Base-by-base conservation (phyloP, 257 asterid genomes). In the Fraxinus excelsior region DNA sequence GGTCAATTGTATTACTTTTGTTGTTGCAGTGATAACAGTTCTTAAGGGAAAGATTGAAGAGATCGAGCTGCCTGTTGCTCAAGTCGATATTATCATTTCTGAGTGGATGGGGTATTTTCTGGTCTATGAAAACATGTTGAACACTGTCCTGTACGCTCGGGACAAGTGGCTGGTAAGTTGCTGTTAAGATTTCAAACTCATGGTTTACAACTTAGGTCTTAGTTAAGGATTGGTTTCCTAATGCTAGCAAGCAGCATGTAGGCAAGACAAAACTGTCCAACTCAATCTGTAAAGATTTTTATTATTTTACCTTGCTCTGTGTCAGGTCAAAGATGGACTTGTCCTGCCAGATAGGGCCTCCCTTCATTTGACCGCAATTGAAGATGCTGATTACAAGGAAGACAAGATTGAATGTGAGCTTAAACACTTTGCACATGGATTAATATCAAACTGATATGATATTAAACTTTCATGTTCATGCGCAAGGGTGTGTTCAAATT, bases 61-160 rank as follows among this genome's bases (percentile, higher is more conserved):
- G 80, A 83, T 93, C 76, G 98, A 93, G 83, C 97, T 93, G 83
- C 99, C 99, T 64, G 98, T 93, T 82, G 72, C 94, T 80, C 82
- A 93, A 81, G 99, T 96, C 76, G 99, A 96, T 86, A 35, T 96
- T 37, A 96, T 96, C 60, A 91, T 96, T 78, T 96, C 99, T 8
- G 98, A 96, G 85, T 94, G 97, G 99, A 94, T 94, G 99, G 99
- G 99, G 69, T 82, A 94, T 82, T 94, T 94, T 83, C 78, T 94
- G 79, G 92, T 94, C 32, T 94, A 94, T 23, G 97, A 94, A 79
- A 92, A 94, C 84, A 94, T 94, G 97, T 83, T 94, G 70, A 81
- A 90, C 90, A 90, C 95, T 25, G 97, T 94, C 60, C 90, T 94
- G 11, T 92, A 88, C 76, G 97, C 99, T 71, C 97, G 99, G 58